These are phyloP conservation scores for Pseudoturritis turrita DNA, from an alignment of 345 rosid genomes.

Conservation along the genomic window DNA sequence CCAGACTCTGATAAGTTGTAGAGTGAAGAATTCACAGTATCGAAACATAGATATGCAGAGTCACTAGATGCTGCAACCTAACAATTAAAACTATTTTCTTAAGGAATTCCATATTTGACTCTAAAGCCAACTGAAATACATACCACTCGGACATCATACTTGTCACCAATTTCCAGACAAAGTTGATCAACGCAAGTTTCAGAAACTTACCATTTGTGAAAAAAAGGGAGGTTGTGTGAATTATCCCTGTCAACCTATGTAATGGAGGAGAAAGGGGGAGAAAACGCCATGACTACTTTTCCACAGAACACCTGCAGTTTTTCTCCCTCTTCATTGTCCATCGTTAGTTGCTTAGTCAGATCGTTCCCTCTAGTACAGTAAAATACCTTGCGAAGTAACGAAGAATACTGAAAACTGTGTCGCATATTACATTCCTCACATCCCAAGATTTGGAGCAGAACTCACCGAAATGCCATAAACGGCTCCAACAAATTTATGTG, in stretches of 20 bases:
- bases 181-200: conserved; percentile 57
- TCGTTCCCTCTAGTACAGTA: too few relatives aligned
- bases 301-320: too few relatives aligned
- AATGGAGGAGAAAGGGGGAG: background rate
- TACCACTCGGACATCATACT: conserved; percentile 84
- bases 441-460: conserved; percentile 60
- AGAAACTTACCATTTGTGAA: too few relatives aligned
- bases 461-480: conserved; percentile 69
- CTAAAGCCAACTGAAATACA: background rate
- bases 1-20: too few relatives aligned
- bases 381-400: too few relatives aligned
- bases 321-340: too few relatives aligned
- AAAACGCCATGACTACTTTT: background rate
- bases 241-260: conserved; percentile 72
- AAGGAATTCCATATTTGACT: background rate
- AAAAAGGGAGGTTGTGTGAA: too few relatives aligned
- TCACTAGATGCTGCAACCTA: background rate
- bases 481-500: conserved; percentile 83
- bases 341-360: too few relatives aligned
- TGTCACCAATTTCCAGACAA: conserved; percentile 68
- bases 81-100: background rate
- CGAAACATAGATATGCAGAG: background rate
- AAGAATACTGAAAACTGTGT: too few relatives aligned
- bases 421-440: conserved; percentile 43
- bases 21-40: too few relatives aligned